phyloP scores from a whole-genome alignment of 805 yeast species.

The Lipomyces anomalus region DNA sequence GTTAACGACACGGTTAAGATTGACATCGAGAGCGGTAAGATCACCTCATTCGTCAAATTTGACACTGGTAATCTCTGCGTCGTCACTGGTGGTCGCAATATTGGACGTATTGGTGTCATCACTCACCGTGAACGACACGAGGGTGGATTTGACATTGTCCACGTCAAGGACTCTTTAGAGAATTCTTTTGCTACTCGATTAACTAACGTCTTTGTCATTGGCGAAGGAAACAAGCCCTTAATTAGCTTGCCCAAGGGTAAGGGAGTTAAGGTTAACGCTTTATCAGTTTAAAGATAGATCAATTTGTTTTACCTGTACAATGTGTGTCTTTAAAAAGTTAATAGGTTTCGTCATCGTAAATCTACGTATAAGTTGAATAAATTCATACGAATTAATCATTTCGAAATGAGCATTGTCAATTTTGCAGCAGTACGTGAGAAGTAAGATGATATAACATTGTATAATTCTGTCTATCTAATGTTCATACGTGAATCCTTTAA shows the following conservation, averaged over 20 bases:
- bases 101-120: constrained; percentile 96
- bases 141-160: constrained; percentile 97
- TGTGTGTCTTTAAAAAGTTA: background rate
- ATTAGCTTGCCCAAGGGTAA: constrained; percentile 97
- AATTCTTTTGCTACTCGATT: constrained; percentile 95
- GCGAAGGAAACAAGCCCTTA: constrained; percentile 93
- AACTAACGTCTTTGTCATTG: constrained; percentile 86
- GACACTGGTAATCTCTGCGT: constrained; percentile 88
- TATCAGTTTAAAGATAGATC: background rate
- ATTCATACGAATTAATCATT: too few species aligned
- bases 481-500: too few species aligned
- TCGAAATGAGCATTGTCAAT: too few species aligned
- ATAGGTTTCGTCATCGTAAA: background rate
- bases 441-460: too few species aligned
- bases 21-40: constrained; percentile 94
- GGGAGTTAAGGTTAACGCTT: constrained; percentile 81
- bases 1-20: constrained; percentile 97
- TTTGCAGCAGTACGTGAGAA: too few species aligned
- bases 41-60: constrained; percentile 80
- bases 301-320: too few species aligned
- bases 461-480: too few species aligned
- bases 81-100: constrained; percentile 97
- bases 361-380: background rate
- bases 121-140: constrained; percentile 96
- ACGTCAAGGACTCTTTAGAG: constrained; percentile 90